A percentile compares a stretch with the other conserved stretches of the same genome.
Conservation (phyloP, 306 rosid species). For the Trichosanthes truncata region DNA sequence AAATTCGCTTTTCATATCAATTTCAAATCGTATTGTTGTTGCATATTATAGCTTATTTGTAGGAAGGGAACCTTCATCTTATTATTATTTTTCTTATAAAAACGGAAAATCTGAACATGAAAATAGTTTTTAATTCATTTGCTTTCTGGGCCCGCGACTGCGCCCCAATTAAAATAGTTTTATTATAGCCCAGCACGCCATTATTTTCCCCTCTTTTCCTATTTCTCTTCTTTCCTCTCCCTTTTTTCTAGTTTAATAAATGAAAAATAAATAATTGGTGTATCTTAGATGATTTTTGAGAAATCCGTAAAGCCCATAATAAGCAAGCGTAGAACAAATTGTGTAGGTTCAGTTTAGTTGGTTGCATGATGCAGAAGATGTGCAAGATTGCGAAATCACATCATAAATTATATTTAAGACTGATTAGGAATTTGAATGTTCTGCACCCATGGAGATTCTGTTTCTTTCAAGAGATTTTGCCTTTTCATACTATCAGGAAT, state of each 20-base stretch:
- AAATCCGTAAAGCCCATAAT: background rate
- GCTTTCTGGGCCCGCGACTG: background rate
- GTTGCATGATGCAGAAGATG: background rate
- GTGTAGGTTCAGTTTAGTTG: background rate
- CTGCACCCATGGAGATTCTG: background rate
- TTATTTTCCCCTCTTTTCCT: background rate
- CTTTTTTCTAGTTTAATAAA: background rate
- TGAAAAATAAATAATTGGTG: background rate
- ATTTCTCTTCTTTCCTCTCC: background rate
- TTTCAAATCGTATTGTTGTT: background rate
- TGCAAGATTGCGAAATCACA: background rate
- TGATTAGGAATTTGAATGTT: background rate
- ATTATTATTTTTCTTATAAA: background rate
- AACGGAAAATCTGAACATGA: background rate
- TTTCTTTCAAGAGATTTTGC: background rate
- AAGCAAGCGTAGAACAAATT: background rate
- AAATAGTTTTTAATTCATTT: background rate
- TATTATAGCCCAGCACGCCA: background rate
- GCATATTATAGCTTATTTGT: too few relatives aligned
- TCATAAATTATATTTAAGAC: background rate
- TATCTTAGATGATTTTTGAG: background rate
- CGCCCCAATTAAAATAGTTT: background rate
- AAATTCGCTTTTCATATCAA: constrained; percentile 6
- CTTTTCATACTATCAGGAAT: background rate
- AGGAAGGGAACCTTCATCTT: background rate